A percentile compares a stretch with the other conserved stretches of the same genome.
phyloP scores from a whole-genome alignment of 2,329 filamentous ascomycete species.

The Trichoderma oligosporum region DNA sequence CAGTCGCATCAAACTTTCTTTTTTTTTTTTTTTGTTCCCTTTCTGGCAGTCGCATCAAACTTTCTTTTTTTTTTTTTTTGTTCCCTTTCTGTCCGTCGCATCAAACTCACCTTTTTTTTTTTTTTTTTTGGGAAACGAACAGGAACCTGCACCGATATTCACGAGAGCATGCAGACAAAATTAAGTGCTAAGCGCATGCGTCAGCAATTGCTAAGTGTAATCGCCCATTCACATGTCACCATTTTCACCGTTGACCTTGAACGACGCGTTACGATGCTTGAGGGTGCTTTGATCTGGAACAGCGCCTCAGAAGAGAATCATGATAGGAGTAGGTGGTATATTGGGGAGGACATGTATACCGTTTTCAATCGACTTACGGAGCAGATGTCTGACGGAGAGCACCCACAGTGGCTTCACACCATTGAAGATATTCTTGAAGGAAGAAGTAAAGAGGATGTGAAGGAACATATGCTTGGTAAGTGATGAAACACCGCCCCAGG shows the following conservation, averaged over 20 bases:
- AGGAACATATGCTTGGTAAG: constrained; percentile 58
- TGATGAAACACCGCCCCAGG: neutral
- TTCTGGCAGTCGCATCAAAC: too few species aligned
- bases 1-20: too few species aligned
- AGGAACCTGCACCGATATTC: constrained; percentile 72
- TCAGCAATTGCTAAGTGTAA: constrained; percentile 69
- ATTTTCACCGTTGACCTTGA: constrained; percentile 68
- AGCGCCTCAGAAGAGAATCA: constrained; percentile 38
- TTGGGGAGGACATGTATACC: constrained; percentile 61
- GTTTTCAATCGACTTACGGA: constrained; percentile 55
- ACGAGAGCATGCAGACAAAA: constrained; percentile 67
- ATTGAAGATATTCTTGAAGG: constrained; percentile 65
- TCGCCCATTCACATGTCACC: constrained; percentile 70
- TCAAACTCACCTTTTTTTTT: too few species aligned
- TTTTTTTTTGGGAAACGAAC: too few species aligned
- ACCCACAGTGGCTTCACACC: constrained; percentile 50
- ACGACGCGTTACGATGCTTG: constrained; percentile 62
- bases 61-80: too few species aligned
- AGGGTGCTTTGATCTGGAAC: constrained; percentile 61
- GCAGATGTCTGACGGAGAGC: constrained; percentile 41
- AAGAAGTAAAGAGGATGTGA: constrained; percentile 54
- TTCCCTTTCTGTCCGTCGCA: too few species aligned
- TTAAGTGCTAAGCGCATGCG: constrained; percentile 61
- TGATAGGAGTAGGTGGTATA: constrained; percentile 44
- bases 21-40: too few species aligned